Evolutionary conservation across 2,329 filamentous ascomycete genomes (phyloP).

Genomic region (Stylonectria norvegica): DNA sequence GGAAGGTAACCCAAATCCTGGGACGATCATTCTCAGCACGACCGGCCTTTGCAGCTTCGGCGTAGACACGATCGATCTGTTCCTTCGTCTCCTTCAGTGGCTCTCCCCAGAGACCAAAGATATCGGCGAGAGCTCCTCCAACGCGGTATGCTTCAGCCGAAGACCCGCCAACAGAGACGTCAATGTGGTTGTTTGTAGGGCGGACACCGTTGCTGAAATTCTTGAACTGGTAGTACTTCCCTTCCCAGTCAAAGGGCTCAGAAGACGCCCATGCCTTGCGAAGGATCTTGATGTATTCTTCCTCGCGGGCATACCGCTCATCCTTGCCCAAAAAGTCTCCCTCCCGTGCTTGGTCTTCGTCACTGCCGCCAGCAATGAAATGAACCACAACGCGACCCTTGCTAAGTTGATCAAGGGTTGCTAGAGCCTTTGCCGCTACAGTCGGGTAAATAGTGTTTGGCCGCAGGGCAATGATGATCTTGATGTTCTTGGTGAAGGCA

Average conservation of each 20-base stretch:
- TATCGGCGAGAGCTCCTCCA: constrained; percentile 56
- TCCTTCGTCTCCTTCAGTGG: constrained; percentile 61
- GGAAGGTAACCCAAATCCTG: constrained; percentile 62
- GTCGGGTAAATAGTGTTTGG: constrained; percentile 59
- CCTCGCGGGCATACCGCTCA: constrained; percentile 54
- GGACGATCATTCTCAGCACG: constrained; percentile 46
- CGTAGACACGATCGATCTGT: constrained; percentile 59
- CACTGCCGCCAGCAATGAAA: constrained; percentile 60
- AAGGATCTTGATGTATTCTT: constrained; percentile 61
- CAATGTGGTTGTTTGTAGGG: constrained; percentile 51
- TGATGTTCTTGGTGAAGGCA: constrained; percentile 55
- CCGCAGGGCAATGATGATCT: constrained; percentile 58
- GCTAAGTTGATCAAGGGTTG: constrained; percentile 59
- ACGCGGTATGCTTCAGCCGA: constrained; percentile 58
- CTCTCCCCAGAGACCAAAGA: constrained; percentile 63
- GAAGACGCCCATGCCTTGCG: constrained; percentile 54
- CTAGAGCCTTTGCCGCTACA: constrained; percentile 58
- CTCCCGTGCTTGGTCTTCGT: constrained; percentile 57
- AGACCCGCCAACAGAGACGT: constrained; percentile 57
- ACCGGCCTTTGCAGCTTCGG: constrained; percentile 55
- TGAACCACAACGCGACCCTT: constrained; percentile 57
- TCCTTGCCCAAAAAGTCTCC: constrained; percentile 58
- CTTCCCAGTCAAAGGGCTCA: constrained; percentile 60
- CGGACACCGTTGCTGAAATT: constrained; percentile 53
- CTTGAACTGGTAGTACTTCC: constrained; percentile 58